Evolutionary conservation across 192 early-diverging fungal species (phyloP).

Genomic region (Coemansia sp.): DNA sequence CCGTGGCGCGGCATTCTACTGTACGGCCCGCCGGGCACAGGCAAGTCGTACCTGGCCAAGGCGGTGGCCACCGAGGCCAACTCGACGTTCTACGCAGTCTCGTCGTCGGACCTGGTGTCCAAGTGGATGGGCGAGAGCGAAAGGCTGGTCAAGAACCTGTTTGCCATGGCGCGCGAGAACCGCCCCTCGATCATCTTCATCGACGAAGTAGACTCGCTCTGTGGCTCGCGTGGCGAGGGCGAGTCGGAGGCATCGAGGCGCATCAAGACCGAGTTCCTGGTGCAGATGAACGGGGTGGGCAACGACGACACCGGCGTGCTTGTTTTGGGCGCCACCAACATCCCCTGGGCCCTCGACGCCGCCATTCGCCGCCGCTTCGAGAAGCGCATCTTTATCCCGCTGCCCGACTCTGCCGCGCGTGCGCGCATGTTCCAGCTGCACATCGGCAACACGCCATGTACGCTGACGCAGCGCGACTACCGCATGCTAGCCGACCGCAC

Average conservation of each 20-base stretch:
- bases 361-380: conserved; percentile 96
- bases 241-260: conserved; percentile 90
- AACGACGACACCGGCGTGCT: conserved; percentile 94
- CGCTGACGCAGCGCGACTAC: conserved; percentile 69
- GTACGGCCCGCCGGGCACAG: conserved; percentile 97
- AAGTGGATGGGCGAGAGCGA: conserved; percentile 99
- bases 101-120: conserved; percentile 96
- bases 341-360: conserved; percentile 92
- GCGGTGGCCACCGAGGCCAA: conserved; percentile 97
- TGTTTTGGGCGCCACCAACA: conserved; percentile 95
- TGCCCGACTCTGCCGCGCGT: conserved; percentile 85
- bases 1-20: conserved; percentile 97
- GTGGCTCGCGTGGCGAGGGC: conserved; percentile 94
- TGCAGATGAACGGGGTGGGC: conserved; percentile 99
- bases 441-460: conserved; percentile 87
- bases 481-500: conserved; percentile 72
- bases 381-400: conserved; percentile 96
- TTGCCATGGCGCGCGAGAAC: conserved; percentile 87
- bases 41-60: conserved; percentile 95
- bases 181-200: conserved; percentile 98
- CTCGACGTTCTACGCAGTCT: conserved; percentile 94
- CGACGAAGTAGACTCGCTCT: conserved; percentile 97
- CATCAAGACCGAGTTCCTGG: conserved; percentile 97
- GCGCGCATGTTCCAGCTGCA: conserved; percentile 90
- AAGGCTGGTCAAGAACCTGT: conserved; percentile 89